A percentile compares a stretch with the other conserved stretches of the same genome.
These are phyloP conservation scores for Globisporangium takayamanum DNA, from an alignment of 352 stramenopile species.

Conservation along the genomic window DNA sequence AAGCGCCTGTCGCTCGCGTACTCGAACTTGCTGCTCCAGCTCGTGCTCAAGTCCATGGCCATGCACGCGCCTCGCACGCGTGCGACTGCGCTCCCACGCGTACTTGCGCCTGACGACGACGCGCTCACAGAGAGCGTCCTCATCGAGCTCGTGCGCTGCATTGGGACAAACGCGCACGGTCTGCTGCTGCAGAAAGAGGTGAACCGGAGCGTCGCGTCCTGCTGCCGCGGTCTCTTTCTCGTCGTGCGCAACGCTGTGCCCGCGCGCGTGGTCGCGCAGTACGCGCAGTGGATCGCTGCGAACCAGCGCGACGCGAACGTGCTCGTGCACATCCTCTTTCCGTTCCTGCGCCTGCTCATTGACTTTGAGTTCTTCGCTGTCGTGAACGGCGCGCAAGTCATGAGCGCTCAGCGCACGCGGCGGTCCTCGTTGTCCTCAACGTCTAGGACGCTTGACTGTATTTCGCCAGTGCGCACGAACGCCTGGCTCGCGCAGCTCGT, in stretches of 20 bases:
- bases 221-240: slow-evolving; percentile 52
- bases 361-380: slow-evolving; percentile 69
- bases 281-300: slow-evolving; percentile 34
- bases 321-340: slow-evolving; percentile 58
- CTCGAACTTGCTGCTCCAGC: slow-evolving; percentile 47
- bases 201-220: slow-evolving; percentile 51
- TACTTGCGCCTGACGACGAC: slow-evolving; percentile 23
- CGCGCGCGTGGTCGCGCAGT: slow-evolving; percentile 33
- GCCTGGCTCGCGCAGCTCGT: slow-evolving; percentile 51
- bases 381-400: slow-evolving; percentile 33
- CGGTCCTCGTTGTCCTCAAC: not conserved
- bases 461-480: not conserved
- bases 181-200: slow-evolving; percentile 57
- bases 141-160: slow-evolving; percentile 28
- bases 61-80: slow-evolving; percentile 13
- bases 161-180: slow-evolving; percentile 26
- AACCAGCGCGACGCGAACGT: slow-evolving; percentile 38
- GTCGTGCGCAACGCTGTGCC: slow-evolving; percentile 39
- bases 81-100: slow-evolving; percentile 3
- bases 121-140: slow-evolving; percentile 39
- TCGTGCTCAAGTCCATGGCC: slow-evolving; percentile 65
- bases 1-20: slow-evolving; percentile 43
- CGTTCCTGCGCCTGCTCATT: slow-evolving; percentile 54
- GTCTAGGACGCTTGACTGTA: not conserved
- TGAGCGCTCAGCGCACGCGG: not conserved